Conservation (phyloP, 208 protist species). For the Herpetomonas samuelpessoai region DNA sequence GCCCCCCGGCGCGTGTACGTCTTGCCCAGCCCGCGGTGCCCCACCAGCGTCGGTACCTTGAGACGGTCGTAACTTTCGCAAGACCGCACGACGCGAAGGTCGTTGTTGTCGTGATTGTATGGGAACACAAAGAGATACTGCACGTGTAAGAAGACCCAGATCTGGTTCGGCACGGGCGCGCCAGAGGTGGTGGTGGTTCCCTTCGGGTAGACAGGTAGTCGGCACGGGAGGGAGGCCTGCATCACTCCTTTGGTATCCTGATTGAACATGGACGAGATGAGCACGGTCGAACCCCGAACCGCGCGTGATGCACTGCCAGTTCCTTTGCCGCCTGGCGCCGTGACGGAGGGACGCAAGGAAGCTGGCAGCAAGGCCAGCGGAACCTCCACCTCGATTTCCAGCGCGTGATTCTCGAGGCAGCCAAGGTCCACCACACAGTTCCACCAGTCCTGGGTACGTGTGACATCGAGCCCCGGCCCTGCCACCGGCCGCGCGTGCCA, state of each 20-base stretch:
- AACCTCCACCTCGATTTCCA: slow-evolving; percentile 39
- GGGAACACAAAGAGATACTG: slow-evolving; percentile 67
- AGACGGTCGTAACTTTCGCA: slow-evolving; percentile 40
- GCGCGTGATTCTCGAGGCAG: slow-evolving; percentile 28
- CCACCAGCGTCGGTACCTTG: slow-evolving; percentile 59
- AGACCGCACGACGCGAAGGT: slow-evolving; percentile 65
- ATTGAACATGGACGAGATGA: slow-evolving; percentile 40
- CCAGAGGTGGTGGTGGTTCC: neutral
- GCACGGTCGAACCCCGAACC: slow-evolving; percentile 5
- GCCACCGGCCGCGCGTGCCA: slow-evolving; percentile 24
- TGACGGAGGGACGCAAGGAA: neutral
- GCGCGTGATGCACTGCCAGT: slow-evolving; percentile 2
- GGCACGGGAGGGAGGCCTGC: slow-evolving; percentile 25
- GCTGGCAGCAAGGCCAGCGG: slow-evolving; percentile 19
- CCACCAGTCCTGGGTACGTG: slow-evolving; percentile 37
- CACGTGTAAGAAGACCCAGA: slow-evolving; percentile 56
- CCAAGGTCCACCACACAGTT: slow-evolving; percentile 31
- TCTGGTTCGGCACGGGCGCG: neutral
- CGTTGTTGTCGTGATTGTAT: slow-evolving; percentile 26
- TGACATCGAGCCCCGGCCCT: slow-evolving; percentile 19
- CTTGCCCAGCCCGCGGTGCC: slow-evolving; percentile 77
- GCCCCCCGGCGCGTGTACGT: slow-evolving; percentile 54
- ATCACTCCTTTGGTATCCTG: slow-evolving; percentile 34
- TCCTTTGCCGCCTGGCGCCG: slow-evolving; percentile 7
- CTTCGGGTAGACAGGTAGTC: neutral